Percentiles rank a stretch among this genome's conserved stretches.
Conservation (phyloP, 805 yeast species). For the Candida stauntonica region DNA sequence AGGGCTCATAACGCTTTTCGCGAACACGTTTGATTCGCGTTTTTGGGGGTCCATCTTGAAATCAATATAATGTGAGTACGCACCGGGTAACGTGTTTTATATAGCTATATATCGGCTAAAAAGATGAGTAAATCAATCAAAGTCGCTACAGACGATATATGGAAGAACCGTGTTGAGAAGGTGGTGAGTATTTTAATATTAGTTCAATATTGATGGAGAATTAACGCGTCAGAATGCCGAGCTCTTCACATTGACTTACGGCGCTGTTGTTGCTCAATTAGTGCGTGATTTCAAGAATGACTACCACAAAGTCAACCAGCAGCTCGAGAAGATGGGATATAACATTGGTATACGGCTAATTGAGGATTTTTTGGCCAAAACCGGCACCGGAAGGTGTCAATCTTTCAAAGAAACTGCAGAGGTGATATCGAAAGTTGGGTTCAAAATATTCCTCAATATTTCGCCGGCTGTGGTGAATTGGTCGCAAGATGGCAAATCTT, state of each 20-base stretch:
- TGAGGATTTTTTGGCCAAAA: slow-evolving; percentile 87
- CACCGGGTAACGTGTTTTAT: too few species aligned
- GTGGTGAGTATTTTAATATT: slow-evolving; percentile 48
- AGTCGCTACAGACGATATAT: slow-evolving; percentile 77
- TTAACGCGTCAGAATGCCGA: slow-evolving; percentile 63
- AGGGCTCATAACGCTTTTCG: neutral
- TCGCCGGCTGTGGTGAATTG: slow-evolving; percentile 73
- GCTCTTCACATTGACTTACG: slow-evolving; percentile 90
- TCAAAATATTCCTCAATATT: slow-evolving; percentile 82
- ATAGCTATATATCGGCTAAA: neutral
- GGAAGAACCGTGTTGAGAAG: slow-evolving; percentile 86
- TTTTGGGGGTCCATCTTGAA: too few species aligned
- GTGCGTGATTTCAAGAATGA: slow-evolving; percentile 79
- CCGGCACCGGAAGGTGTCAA: slow-evolving; percentile 80
- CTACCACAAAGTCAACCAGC: slow-evolving; percentile 73
- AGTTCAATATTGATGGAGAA: neutral
- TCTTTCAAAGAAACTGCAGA: slow-evolving; percentile 85
- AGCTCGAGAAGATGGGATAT: slow-evolving; percentile 90
- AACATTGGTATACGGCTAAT: slow-evolving; percentile 87
- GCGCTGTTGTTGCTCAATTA: slow-evolving; percentile 86
- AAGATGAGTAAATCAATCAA: slow-evolving; percentile 38
- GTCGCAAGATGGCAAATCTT: slow-evolving; percentile 71
- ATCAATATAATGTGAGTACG: too few species aligned
- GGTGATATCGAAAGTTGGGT: slow-evolving; percentile 78
- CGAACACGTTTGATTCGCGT: neutral